These are phyloP conservation scores for Eucalyptus shirleyi DNA, from an alignment of 345 rosid genomes.

Conservation along the genomic window DNA sequence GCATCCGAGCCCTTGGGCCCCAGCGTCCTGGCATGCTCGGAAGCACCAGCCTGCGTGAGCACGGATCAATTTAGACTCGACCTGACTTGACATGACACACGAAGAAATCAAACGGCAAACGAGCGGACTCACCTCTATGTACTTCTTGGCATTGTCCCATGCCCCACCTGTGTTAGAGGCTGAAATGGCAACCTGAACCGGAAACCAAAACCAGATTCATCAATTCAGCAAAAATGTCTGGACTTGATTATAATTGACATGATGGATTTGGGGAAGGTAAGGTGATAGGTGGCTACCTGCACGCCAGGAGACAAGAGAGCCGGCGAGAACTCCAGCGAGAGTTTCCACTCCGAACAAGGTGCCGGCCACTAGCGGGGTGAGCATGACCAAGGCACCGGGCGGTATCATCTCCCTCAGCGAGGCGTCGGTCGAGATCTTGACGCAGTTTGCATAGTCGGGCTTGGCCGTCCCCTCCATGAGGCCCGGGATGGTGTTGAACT, in stretches of 20 bases:
- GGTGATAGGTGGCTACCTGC: constrained; percentile 10
- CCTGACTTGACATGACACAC: neutral
- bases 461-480: constrained; percentile 54
- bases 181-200: constrained; percentile 48
- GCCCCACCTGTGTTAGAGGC: constrained; percentile 75
- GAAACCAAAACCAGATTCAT: neutral
- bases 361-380: constrained; percentile 53
- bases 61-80: neutral
- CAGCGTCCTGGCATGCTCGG: constrained; percentile 39
- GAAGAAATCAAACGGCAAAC: neutral
- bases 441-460: constrained; percentile 64
- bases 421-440: constrained; percentile 66
- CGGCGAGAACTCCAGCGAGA: constrained; percentile 65
- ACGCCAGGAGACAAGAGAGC: constrained; percentile 63
- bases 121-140: constrained; percentile 37
- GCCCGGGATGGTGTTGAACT: constrained; percentile 67
- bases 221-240: neutral
- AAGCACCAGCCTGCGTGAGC: constrained; percentile 34
- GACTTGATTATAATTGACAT: neutral
- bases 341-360: constrained; percentile 61
- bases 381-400: constrained; percentile 58
- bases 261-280: neutral
- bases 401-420: constrained; percentile 68
- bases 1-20: constrained; percentile 69
- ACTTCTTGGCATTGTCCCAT: constrained; percentile 70